Base-by-base conservation (phyloP, 192 early-diverging fungal genomes). In the Spizellomyces sp. region DNA sequence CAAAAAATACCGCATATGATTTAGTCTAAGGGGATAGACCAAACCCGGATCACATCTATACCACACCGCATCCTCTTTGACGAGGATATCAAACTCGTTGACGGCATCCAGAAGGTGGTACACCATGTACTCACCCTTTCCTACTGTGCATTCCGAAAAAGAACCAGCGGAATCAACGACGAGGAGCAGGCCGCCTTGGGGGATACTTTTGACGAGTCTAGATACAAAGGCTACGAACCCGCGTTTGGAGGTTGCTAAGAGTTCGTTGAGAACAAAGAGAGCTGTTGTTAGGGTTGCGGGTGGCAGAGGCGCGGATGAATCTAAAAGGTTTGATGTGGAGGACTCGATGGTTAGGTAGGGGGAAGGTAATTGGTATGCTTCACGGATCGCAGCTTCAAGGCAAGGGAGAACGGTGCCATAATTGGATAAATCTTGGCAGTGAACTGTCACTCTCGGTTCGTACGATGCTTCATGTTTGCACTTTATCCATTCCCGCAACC, bases 1-100 rank as follows among this genome's bases (percentile, higher is more conserved):
- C 48, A 94, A 75, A 77, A 95, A 98, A 66, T 94, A 94, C 19
- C 95, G 89, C 95, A 98, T 98, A 76, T 95, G 94, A 60, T 93
- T 89, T 56, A 98, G 71, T 44, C 86, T 86, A 8, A 90, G 75
- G 7, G 94, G 94, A 70, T 94, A 98, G 56, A 84, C 77, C 10
- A 95, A 71, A 5, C 82, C 84, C 9, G 79, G 78, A 5, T 88
- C 88, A 50, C 48, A 80, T 15, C 85, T 59, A 60, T 86, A 86
- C 84, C 84, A 96, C 55, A 74, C 81, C 8, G 91, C 83, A 76
- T 96, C 90, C 36, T 90, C 83, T 15, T 81, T 75, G 4, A 89
- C 74, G 8, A 96, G 78, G 15, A 80, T 80, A 65, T 90, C 87
- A 42, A 96, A 85, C 45, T 73, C 82, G 47, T 83, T 77, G 14